Percentiles rank a stretch among this genome's conserved stretches.
These are phyloP conservation scores for Emericellopsis atlantica DNA, from an alignment of 2,329 filamentous ascomycete genomes.

Conservation along the genomic window DNA sequence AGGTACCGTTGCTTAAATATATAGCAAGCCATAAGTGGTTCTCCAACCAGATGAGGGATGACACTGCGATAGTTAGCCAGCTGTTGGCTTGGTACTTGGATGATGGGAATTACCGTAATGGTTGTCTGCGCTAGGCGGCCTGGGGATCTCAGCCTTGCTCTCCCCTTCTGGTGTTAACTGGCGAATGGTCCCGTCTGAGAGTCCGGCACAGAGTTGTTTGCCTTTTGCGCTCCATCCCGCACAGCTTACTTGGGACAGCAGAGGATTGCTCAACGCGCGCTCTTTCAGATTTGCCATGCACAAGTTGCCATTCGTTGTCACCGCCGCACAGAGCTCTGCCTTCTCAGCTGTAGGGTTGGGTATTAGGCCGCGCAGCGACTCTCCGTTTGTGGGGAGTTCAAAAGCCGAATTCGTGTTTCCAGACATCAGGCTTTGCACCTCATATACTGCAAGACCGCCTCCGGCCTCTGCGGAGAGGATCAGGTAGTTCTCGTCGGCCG, in stretches of 20 bases:
- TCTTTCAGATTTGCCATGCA: slow-evolving; percentile 72
- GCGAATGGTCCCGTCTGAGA: slow-evolving; percentile 64
- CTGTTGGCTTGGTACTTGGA: background rate
- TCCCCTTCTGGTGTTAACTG: slow-evolving; percentile 78
- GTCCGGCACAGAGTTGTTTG: slow-evolving; percentile 82
- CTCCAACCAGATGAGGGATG: slow-evolving; percentile 76
- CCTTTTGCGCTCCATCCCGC: slow-evolving; percentile 86
- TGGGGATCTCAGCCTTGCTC: slow-evolving; percentile 66
- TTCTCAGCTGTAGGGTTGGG: slow-evolving; percentile 70
- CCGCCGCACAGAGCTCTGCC: slow-evolving; percentile 65
- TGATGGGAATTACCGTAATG: slow-evolving; percentile 47
- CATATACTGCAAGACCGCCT: slow-evolving; percentile 74
- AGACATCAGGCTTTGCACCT: slow-evolving; percentile 54
- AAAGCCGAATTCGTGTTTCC: slow-evolving; percentile 57
- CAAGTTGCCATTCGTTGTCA: slow-evolving; percentile 70
- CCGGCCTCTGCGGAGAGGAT: slow-evolving; percentile 72
- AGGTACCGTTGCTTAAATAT: slow-evolving; percentile 53
- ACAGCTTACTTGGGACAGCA: slow-evolving; percentile 69
- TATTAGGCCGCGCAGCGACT: slow-evolving; percentile 58
- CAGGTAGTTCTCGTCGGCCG: slow-evolving; percentile 75
- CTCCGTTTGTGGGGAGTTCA: slow-evolving; percentile 65
- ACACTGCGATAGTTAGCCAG: slow-evolving; percentile 37
- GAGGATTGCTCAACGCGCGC: slow-evolving; percentile 44
- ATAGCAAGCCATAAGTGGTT: slow-evolving; percentile 75
- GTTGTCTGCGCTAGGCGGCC: slow-evolving; percentile 54